Evolutionary conservation across 208 protist genomes (phyloP), one percentile per base, ranked within the genome.

Genomic region (Leishmania turanica): DNA sequence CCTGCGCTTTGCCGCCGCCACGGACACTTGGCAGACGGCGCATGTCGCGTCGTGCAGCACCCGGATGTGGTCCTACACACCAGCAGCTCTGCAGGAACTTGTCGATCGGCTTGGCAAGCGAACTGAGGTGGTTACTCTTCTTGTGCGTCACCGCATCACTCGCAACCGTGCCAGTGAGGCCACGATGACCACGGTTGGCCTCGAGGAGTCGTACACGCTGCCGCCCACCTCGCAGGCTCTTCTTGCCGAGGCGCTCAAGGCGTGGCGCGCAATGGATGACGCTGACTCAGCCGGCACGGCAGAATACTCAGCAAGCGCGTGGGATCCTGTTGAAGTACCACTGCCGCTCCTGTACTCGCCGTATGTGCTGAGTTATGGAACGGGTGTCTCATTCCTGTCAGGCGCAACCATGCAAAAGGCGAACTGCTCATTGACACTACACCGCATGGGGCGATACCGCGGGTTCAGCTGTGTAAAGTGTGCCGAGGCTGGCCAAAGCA

Each of bases 11-110:
- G 82, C 78, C 11, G 53, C 82, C 7, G 82, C 24, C 19, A 78
- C 73, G 17, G 82, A 82, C 51, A 86, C 82, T 34, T 86, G 82
- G 82, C 82, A 86, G 68, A 54, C 70, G 37, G 74, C 31, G 53
- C 82, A 77, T 75, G 17, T 77, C 17, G 53, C 74, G 47, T n/a
- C 58, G 66, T 86, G 82, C 78, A 86, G 82, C 73, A 77, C 56
- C 19, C 82, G 71, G 77, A 77, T 86, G 82, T 86, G 77, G 82
- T 79, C 77, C 66, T 86, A 86, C 78, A 86, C 82, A 3, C 82
- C 82, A 9, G 78, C 64, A 9, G 82, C 78, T 17, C 31, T 85
- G 64, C 9, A 68, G 37, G 76, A 85, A n/a, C 24, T 85, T 8
- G 19, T 82, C 24, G 40, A 53, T 2, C 75, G 47, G 69, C 81